phyloP scores from a whole-genome alignment of 1,284 basidiomycete genomes.

The Ceraceosorus guamensis region DNA sequence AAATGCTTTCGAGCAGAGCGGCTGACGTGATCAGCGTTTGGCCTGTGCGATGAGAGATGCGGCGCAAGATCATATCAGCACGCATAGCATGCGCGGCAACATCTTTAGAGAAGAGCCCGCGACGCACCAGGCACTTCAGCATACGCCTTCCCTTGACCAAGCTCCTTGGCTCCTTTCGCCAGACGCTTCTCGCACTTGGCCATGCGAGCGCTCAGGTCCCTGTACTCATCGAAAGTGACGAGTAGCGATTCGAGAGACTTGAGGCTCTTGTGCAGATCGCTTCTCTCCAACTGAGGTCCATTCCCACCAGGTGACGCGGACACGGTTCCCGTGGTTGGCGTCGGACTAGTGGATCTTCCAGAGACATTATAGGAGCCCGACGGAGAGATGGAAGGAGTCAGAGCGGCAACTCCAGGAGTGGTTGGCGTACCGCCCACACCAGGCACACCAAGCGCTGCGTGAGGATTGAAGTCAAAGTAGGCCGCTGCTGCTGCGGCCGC shows the following conservation, averaged over 20 bases:
- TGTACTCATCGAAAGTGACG: constrained; percentile 43
- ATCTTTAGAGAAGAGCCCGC: neutral
- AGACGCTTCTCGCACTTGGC: constrained; percentile 44
- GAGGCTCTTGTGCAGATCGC: constrained; percentile 42
- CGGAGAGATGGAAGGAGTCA: too few species aligned
- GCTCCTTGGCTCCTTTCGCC: constrained; percentile 29
- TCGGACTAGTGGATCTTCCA: too few species aligned
- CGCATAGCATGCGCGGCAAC: too few species aligned
- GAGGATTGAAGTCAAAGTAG: too few species aligned
- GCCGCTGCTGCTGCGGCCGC: too few species aligned
- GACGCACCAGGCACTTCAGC: constrained; percentile 22
- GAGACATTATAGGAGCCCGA: too few species aligned
- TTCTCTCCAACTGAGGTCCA: constrained; percentile 25
- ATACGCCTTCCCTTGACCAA: constrained; percentile 33
- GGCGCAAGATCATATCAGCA: neutral
- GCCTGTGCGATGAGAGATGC: too few species aligned
- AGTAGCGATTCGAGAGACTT: constrained; percentile 39
- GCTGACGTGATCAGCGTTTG: constrained; percentile 30
- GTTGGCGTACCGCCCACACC: too few species aligned
- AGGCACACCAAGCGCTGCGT: too few species aligned
- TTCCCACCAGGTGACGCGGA: neutral
- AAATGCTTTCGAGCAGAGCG: constrained; percentile 32
- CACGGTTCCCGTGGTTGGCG: too few species aligned
- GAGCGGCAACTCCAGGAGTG: too few species aligned
- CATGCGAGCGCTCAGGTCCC: constrained; percentile 30